phyloP scores from a whole-genome alignment of 345 rosid genomes.

The Fremontodendron californicum region DNA sequence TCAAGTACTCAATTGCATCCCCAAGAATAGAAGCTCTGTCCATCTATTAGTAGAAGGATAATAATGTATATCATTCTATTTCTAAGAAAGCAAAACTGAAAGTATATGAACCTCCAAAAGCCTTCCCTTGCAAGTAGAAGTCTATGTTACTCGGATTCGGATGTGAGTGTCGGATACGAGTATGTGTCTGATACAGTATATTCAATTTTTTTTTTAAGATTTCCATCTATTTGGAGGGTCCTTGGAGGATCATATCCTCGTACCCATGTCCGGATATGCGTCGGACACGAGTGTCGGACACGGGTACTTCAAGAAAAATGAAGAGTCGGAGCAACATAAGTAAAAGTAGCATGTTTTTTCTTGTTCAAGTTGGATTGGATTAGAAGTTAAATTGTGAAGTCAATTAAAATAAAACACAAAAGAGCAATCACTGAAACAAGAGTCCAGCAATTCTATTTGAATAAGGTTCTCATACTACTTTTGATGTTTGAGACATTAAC shows the following conservation, averaged over 20 bases:
- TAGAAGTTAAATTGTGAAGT: neutral
- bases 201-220: no score
- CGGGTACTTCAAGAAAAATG: no score
- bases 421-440: neutral
- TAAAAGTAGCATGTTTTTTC: neutral
- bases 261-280: no score
- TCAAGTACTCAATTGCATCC: constrained; percentile 87
- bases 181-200: no score
- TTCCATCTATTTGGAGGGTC: no score
- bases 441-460: neutral
- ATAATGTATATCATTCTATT: neutral
- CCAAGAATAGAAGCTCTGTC: constrained; percentile 96
- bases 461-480: neutral
- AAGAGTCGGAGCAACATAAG: no score
- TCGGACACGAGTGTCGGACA: no score
- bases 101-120: neutral
- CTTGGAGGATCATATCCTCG: no score
- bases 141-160: no score
- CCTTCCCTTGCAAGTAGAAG: neutral
- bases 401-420: neutral
- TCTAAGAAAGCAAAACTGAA: neutral
- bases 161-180: no score
- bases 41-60: constrained; percentile 46
- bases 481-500: neutral
- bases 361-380: neutral